Conservation (phyloP, 129 eudicot genomes). For the Kitagawia praeruptora region DNA sequence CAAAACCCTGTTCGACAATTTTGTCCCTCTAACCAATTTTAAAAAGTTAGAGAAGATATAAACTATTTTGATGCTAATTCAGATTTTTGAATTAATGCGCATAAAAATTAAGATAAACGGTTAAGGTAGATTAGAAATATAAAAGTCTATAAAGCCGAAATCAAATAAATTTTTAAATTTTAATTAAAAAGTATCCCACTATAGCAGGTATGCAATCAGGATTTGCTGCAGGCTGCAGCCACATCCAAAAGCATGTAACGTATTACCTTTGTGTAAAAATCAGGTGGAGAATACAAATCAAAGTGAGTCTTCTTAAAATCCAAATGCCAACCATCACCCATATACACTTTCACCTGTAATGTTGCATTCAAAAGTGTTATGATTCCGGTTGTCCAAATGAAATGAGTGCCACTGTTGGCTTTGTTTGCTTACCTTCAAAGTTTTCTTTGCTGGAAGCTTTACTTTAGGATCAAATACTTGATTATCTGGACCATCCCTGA, state of each 20-base stretch:
- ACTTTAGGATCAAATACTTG: conserved; percentile 59
- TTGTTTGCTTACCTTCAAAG: conserved; percentile 38
- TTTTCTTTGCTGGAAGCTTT: conserved; percentile 40
- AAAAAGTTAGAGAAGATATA: not conserved
- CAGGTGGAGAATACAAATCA: conserved; percentile 86
- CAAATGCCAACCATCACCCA: conserved; percentile 95
- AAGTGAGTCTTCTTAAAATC: conserved; percentile 85
- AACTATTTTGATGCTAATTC: not conserved
- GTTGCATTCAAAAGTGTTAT: not conserved
- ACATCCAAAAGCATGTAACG: not conserved
- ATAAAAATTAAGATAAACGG: not conserved
- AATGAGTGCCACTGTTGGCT: not conserved
- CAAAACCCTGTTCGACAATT: not conserved
- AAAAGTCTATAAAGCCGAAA: not conserved
- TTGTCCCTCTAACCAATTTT: not conserved
- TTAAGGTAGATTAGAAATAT: not conserved
- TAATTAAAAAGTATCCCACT: not conserved
- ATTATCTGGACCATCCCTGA: conserved; percentile 33
- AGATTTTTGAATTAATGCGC: not conserved
- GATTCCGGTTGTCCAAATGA: not conserved
- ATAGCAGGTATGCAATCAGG: not conserved
- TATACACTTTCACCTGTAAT: conserved; percentile 67
- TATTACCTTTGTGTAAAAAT: conserved; percentile 75
- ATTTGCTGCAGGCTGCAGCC: not conserved
- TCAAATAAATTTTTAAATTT: not conserved